phyloP scores from a whole-genome alignment of 768 basidiomycete species.

The Suillus luteus region DNA sequence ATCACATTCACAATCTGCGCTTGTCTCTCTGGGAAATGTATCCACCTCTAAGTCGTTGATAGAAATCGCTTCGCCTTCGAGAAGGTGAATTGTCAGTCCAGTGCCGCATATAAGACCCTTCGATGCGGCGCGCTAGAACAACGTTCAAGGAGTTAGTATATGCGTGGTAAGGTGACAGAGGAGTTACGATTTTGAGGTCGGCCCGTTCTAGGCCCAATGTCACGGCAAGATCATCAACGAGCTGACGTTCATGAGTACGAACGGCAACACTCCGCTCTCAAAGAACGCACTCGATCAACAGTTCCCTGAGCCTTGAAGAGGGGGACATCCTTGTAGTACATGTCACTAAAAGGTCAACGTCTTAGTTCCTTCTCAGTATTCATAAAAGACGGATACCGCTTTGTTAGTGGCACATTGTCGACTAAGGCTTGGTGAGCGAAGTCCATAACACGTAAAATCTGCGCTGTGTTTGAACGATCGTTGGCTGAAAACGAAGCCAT shows the following conservation, averaged over 20 bases:
- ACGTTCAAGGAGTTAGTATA: conserved; percentile 14
- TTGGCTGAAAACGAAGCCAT: background rate
- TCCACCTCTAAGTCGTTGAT: conserved; percentile 62
- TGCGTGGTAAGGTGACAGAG: background rate
- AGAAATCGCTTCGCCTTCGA: conserved; percentile 51
- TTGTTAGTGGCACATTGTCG: conserved; percentile 57
- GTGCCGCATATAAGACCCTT: conserved; percentile 86
- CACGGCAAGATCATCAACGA: conserved; percentile 89
- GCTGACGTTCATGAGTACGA: conserved; percentile 42
- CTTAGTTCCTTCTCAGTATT: conserved; percentile 8
- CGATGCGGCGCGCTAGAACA: conserved; percentile 73
- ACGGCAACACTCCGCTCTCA: background rate
- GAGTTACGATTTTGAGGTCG: conserved; percentile 74
- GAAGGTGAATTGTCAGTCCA: conserved; percentile 57
- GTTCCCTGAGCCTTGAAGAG: conserved; percentile 78
- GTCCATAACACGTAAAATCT: conserved; percentile 66
- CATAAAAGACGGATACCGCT: conserved; percentile 47
- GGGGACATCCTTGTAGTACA: conserved; percentile 83
- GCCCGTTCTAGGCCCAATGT: conserved; percentile 72
- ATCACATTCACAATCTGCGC: background rate
- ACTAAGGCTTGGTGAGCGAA: conserved; percentile 68
- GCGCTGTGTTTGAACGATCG: conserved; percentile 46
- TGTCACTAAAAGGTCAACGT: conserved; percentile 53
- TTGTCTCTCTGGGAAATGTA: background rate
- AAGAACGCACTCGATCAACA: conserved; percentile 66